Percentiles rank a stretch among this genome's conserved stretches.
These are phyloP conservation scores for Annona cherimola DNA, from an alignment of 164 flowering plant species.

Conservation along the genomic window DNA sequence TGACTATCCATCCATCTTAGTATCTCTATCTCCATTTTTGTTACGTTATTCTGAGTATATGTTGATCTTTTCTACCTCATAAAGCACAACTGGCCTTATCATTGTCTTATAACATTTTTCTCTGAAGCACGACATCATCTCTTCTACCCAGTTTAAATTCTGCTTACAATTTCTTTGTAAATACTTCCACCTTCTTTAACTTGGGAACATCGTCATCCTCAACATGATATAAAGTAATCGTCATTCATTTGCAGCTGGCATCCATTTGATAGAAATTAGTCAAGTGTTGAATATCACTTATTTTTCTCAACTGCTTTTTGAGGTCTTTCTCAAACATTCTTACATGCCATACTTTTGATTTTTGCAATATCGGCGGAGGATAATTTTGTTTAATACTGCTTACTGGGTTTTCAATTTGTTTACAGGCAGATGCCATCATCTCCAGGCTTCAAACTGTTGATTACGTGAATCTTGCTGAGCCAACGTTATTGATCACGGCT, in stretches of 20 bases:
- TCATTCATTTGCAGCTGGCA: not conserved
- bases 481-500: conserved; percentile 64
- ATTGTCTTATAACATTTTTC: too few species aligned
- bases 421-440: conserved; percentile 77
- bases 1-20: too few species aligned
- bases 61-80: too few species aligned
- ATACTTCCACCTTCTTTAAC: too few species aligned
- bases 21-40: too few species aligned
- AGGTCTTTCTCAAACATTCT: not conserved
- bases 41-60: too few species aligned
- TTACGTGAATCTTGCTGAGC: conserved; percentile 39
- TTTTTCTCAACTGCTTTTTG: not conserved
- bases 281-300: not conserved
- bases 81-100: too few species aligned
- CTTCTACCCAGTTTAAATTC: too few species aligned
- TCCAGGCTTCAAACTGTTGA: conserved; percentile 48
- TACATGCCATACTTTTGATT: not conserved
- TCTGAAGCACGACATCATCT: too few species aligned
- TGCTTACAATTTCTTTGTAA: too few species aligned
- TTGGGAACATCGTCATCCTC: not conserved
- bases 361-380: not conserved
- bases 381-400: conserved; percentile 1
- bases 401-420: conserved; percentile 16
- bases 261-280: not conserved
- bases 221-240: not conserved